phyloP scores from a whole-genome alignment of 2,329 filamentous ascomycete genomes.

The Colletotrichum cuscutae region DNA sequence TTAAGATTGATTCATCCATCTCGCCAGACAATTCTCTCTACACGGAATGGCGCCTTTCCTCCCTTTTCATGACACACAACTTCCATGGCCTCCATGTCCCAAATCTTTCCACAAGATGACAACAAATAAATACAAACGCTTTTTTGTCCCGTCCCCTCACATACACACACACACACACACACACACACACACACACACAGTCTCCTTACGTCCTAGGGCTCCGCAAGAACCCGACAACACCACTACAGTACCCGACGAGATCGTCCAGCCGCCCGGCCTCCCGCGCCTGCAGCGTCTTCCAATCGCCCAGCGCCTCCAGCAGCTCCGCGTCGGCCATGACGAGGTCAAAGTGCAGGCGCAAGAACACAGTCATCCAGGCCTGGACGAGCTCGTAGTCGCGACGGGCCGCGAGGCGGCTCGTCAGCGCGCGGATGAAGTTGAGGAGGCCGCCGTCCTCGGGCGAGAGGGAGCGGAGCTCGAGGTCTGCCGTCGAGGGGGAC shows the following conservation, averaged over 20 bases:
- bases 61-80: neutral
- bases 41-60: neutral
- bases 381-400: conserved; percentile 94
- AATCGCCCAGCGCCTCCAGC: conserved; percentile 70
- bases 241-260: conserved; percentile 87
- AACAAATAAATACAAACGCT: neutral
- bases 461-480: conserved; percentile 86
- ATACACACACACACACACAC: too few species aligned
- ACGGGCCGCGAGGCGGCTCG: conserved; percentile 72
- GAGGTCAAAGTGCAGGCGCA: conserved; percentile 78
- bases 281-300: conserved; percentile 77
- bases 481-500: conserved; percentile 85
- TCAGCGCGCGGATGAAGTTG: conserved; percentile 85
- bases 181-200: too few species aligned
- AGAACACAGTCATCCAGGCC: conserved; percentile 96
- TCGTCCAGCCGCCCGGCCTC: conserved; percentile 78
- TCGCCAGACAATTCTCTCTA: neutral
- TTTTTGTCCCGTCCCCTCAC: neutral
- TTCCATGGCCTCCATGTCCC: neutral
- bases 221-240: conserved; percentile 85
- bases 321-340: conserved; percentile 63
- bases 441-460: conserved; percentile 75
- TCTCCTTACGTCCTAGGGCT: conserved; percentile 62
- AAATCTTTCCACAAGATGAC: neutral
- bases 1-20: neutral